A percentile compares a stretch with the other conserved stretches of the same genome.
phyloP scores from a whole-genome alignment of 371 early-diverging fungal species.

The Actinomortierella ambigua region DNA sequence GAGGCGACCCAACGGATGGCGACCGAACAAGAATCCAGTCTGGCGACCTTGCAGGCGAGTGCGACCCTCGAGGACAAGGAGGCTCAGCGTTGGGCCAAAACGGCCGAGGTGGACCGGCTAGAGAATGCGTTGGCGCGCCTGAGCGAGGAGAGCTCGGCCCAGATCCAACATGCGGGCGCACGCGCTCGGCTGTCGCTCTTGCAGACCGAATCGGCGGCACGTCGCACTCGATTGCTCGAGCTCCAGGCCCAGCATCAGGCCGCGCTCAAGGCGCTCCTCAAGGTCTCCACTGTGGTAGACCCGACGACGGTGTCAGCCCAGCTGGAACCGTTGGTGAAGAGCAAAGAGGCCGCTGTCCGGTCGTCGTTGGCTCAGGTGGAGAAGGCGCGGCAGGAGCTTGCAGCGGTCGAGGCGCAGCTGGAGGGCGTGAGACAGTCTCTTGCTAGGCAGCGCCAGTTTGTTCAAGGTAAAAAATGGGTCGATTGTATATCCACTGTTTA shows the following conservation, averaged over 20 bases:
- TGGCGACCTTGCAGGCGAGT: constrained; percentile 13
- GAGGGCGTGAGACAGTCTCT: constrained; percentile 14
- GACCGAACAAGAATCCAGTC: constrained; percentile 16
- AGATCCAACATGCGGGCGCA: constrained; percentile 25
- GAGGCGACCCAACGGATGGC: constrained; percentile 10
- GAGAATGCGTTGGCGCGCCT: constrained; percentile 32
- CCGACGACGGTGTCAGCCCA: constrained; percentile 14
- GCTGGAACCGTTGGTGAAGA: constrained; percentile 10
- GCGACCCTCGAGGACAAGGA: constrained; percentile 24
- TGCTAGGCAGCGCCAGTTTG: constrained; percentile 9
- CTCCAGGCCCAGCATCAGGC: no score
- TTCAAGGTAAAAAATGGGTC: constrained; percentile 15
- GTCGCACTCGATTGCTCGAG: no score
- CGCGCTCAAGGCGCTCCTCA: no score
- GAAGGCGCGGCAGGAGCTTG: constrained; percentile 11
- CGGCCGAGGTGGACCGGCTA: constrained; percentile 27
- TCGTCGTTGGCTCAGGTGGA: constrained; percentile 9
- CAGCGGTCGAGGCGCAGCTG: constrained; percentile 15
- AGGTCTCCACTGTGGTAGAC: no score
- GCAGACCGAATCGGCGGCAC: constrained; percentile 5
- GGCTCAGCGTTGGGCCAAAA: constrained; percentile 20
- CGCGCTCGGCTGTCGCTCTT: constrained; percentile 28
- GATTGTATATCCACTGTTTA: no score
- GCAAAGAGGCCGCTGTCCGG: constrained; percentile 7
- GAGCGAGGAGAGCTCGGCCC: constrained; percentile 28